Base-by-base conservation (phyloP, 164 flowering plant species). In the Vitis rotundifolia region DNA sequence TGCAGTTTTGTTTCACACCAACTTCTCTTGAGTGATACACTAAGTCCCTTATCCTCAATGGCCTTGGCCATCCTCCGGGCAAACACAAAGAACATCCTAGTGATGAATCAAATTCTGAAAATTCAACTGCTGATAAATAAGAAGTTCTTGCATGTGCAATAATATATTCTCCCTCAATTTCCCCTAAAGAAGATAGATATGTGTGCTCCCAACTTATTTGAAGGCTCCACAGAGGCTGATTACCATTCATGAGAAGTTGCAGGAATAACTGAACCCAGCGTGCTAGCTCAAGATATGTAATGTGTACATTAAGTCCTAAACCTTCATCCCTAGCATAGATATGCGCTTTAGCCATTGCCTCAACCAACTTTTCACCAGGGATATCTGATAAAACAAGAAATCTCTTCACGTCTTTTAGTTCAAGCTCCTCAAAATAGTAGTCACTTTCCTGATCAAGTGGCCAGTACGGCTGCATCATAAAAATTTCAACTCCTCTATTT, bases 11-110 rank as follows among this genome's bases (percentile, higher is more conserved):
- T 68, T 68, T 86, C 47, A 91, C 76, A 80, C 75, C 79, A 69
- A 89, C 69, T 67, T 89, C 97, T 64, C 68, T 81, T 3, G 98
- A 84, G 78, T 85, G 78, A 63, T 56, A 82, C 2, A 86, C 64
- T 49, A 76, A 84, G 69, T 89, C 81, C 19, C 79, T 78, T 62
- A 90, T 64, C 56, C 73, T 80, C 73, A 89, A 50, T 2, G 94
- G 96, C 29, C 63, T 52, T 28, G 97, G 98, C 97, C 97, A 91
- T 59, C 98, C 98, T 61, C 99, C 99, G 9, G 99, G 98, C 68
- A 87, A 74, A 76, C 80, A 84, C 67, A 88, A 64, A 62, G 84
- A 79, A 66, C 57, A 44, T 18, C 75, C 84, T 31, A 67, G 29
- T 49, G 70, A 60, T 11, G 69, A 60, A 67, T 68, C 74, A 61